These are phyloP conservation scores for Eucalyptus sp. DNA, from an alignment of 345 rosid species.

Conservation along the genomic window DNA sequence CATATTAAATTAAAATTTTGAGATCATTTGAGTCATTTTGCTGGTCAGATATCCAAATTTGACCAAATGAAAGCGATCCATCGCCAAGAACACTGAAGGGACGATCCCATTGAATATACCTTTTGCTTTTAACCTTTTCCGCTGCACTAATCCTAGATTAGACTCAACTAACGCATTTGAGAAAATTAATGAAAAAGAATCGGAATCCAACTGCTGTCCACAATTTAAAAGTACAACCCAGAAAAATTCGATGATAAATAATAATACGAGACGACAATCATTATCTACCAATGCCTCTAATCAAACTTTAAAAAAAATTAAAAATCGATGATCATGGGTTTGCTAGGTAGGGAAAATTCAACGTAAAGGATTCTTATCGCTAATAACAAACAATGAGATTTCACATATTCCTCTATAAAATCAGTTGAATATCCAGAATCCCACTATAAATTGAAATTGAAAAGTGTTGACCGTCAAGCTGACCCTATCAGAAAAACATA, in stretches of 20 bases:
- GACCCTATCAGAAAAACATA: fast-evolving
- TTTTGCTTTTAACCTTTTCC: background rate
- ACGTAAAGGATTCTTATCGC: background rate
- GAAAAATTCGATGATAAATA: background rate
- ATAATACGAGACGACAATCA: background rate
- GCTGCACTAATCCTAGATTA: background rate
- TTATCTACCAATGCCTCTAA: background rate
- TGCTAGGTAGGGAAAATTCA: background rate
- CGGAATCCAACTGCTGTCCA: background rate
- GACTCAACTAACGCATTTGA: background rate
- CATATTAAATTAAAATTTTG: too few species aligned
- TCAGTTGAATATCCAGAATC: background rate
- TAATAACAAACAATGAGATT: fast-evolving
- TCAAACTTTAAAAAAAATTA: background rate
- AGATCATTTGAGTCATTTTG: too few species aligned
- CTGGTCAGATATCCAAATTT: fast-evolving
- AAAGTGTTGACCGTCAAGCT: background rate
- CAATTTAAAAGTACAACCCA: background rate
- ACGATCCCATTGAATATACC: background rate
- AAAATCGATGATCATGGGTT: background rate
- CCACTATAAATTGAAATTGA: background rate
- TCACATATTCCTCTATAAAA: background rate
- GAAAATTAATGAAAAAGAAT: background rate
- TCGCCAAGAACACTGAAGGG: background rate
- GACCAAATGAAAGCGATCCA: background rate